These are phyloP conservation scores for Globisporangium mamillatum DNA, from an alignment of 352 stramenopile species.

Conservation along the genomic window DNA sequence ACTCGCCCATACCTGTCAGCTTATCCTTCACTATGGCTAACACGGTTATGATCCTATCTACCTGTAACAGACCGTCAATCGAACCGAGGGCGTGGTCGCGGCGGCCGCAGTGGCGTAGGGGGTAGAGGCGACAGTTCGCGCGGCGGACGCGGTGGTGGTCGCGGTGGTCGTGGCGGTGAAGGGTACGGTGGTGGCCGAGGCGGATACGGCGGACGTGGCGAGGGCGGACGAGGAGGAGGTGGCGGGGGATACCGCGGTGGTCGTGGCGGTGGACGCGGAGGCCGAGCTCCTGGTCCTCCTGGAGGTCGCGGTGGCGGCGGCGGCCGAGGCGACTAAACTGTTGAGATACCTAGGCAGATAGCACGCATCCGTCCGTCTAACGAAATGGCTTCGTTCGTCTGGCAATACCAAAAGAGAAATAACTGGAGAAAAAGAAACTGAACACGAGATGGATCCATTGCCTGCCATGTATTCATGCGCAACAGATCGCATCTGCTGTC, in stretches of 20 bases:
- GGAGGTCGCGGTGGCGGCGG: conserved; percentile 18
- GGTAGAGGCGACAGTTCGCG: conserved; percentile 21
- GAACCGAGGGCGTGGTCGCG: conserved; percentile 68
- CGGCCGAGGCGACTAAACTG: conserved; percentile 15
- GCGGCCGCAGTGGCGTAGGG: conserved; percentile 51
- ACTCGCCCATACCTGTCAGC: not conserved
- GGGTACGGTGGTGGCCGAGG: conserved; percentile 44
- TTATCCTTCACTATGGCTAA: conserved; percentile 10
- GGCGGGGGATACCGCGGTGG: conserved; percentile 22
- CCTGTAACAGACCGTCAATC: conserved; percentile 60
- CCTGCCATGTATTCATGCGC: not conserved
- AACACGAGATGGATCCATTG: conserved; percentile 7
- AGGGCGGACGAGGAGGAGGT: conserved; percentile 24
- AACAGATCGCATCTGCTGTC: not conserved
- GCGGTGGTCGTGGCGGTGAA: conserved; percentile 37
- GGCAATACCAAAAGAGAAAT: not conserved
- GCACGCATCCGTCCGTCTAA: not conserved
- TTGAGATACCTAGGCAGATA: not conserved
- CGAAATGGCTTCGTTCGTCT: not conserved
- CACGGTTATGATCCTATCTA: conserved; percentile 9
- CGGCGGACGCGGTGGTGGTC: conserved; percentile 12
- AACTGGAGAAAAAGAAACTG: conserved; percentile 2
- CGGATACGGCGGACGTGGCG: conserved; percentile 25
- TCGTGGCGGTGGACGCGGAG: conserved; percentile 24
- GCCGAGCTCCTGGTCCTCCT: conserved; percentile 5